Evolutionary conservation across 805 yeast genomes (phyloP).

Genomic region (Candida tallmaniae): DNA sequence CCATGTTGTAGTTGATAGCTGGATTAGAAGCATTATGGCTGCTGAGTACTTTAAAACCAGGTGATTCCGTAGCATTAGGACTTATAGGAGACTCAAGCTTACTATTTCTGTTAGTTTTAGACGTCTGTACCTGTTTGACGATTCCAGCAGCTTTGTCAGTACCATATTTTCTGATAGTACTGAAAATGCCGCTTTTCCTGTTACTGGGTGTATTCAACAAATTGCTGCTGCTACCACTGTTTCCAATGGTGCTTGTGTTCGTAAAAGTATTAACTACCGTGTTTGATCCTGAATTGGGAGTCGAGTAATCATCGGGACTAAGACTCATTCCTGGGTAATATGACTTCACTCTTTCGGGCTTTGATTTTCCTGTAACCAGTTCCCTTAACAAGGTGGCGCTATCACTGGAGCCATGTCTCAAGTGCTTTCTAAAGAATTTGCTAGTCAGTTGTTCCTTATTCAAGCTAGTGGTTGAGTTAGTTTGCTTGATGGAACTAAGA

Average conservation of each 20-base stretch:
- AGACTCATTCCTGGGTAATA: slow-evolving; percentile 14
- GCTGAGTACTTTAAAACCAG: slow-evolving; percentile 4
- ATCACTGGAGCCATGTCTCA: slow-evolving; percentile 43
- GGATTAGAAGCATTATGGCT: background rate
- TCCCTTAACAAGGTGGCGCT: slow-evolving; percentile 8
- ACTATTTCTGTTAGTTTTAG: slow-evolving; percentile 7
- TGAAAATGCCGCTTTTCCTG: slow-evolving; percentile 32
- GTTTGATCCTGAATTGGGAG: background rate
- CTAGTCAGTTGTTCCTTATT: slow-evolving; percentile 18
- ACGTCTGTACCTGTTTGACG: slow-evolving; percentile 24
- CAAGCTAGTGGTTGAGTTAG: background rate
- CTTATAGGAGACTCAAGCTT: slow-evolving; percentile 13
- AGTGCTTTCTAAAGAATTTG: slow-evolving; percentile 59
- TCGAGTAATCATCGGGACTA: slow-evolving; percentile 11
- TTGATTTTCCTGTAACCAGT: background rate
- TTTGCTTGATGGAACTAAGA: slow-evolving; percentile 18
- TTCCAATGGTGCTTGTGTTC: background rate
- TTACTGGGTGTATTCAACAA: too few species aligned
- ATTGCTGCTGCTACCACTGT: slow-evolving; percentile 1
- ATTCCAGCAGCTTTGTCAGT: slow-evolving; percentile 37
- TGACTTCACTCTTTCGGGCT: slow-evolving; percentile 10
- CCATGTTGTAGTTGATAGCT: too few species aligned
- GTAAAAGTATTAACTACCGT: too few species aligned
- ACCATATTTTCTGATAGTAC: slow-evolving; percentile 37
- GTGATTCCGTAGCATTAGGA: slow-evolving; percentile 9